These are phyloP conservation scores for Phyllosticta citribraziliensis DNA, from an alignment of 2,329 filamentous ascomycete species.

Conservation along the genomic window DNA sequence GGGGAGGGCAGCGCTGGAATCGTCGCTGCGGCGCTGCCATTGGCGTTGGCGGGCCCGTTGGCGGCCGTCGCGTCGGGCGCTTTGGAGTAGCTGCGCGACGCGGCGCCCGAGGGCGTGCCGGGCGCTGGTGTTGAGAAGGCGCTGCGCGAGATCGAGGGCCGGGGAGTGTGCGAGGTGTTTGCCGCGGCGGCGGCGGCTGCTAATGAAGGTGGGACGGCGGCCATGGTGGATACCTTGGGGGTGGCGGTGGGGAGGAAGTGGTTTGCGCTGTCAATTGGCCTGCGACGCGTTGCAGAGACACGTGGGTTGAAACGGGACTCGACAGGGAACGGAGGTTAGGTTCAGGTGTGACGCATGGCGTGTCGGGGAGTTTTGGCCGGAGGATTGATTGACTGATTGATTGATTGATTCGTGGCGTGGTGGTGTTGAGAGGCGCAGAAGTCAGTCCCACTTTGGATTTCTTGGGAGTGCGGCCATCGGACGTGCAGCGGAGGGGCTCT, in stretches of 20 bases:
- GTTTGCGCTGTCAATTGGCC: not conserved
- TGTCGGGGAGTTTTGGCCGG: not conserved
- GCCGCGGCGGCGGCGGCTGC: not conserved
- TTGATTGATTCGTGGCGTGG: not conserved
- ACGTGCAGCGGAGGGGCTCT: constrained; percentile 1
- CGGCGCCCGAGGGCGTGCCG: not conserved
- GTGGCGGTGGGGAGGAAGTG: not conserved
- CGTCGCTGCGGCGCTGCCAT: constrained; percentile 12
- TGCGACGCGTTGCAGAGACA: not conserved
- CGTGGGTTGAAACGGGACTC: not conserved
- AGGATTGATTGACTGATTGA: not conserved
- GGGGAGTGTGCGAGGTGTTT: not conserved
- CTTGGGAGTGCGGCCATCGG: not conserved
- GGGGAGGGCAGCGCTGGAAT: constrained; percentile 60
- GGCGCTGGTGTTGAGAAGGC: not conserved
- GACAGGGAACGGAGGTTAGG: not conserved
- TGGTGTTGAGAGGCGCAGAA: not conserved
- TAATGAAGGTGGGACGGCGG: not conserved
- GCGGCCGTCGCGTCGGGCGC: not conserved
- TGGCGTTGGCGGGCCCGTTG: not conserved
- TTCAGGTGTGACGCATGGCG: not conserved
- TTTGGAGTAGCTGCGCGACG: not conserved
- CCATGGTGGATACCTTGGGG: not conserved
- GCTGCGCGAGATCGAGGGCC: not conserved
- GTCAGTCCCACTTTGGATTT: not conserved